These are phyloP conservation scores for Crotalaria pallida DNA, from an alignment of 306 rosid genomes.

Conservation along the genomic window DNA sequence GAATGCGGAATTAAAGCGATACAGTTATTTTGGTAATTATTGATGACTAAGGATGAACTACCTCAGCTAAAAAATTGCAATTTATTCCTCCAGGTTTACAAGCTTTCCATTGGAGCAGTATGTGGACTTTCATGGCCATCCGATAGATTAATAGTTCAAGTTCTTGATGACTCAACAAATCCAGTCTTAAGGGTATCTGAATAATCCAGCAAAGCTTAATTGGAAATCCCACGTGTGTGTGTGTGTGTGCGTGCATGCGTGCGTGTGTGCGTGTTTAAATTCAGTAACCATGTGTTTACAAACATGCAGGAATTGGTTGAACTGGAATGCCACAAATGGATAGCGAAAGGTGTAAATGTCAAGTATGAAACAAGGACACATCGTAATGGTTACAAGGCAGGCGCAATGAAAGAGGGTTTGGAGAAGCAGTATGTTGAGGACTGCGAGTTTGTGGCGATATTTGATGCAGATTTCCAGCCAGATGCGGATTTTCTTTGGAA, in stretches of 20 bases:
- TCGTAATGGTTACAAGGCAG: conserved; percentile 58
- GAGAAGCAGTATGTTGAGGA: conserved; percentile 45
- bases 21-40: neutral
- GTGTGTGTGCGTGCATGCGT: neutral
- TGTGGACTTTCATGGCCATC: conserved; percentile 54
- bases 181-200: conserved; percentile 39
- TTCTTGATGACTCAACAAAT: conserved; percentile 59
- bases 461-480: conserved; percentile 64
- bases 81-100: conserved; percentile 45
- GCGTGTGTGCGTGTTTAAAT: too few species aligned
- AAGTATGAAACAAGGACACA: conserved; percentile 46
- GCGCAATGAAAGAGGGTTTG: conserved; percentile 53
- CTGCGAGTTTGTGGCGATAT: conserved; percentile 47
- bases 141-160: conserved; percentile 47
- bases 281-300: too few species aligned
- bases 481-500: conserved; percentile 48
- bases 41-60: conserved; percentile 14
- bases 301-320: conserved; percentile 48
- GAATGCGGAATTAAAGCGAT: neutral
- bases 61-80: neutral
- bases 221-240: neutral
- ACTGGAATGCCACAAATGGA: conserved; percentile 42
- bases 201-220: conserved; percentile 1
- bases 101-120: conserved; percentile 57
- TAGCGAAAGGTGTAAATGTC: conserved; percentile 45